Conservation (phyloP, 1,284 basidiomycete genomes). For the Xerocomus tenax region DNA sequence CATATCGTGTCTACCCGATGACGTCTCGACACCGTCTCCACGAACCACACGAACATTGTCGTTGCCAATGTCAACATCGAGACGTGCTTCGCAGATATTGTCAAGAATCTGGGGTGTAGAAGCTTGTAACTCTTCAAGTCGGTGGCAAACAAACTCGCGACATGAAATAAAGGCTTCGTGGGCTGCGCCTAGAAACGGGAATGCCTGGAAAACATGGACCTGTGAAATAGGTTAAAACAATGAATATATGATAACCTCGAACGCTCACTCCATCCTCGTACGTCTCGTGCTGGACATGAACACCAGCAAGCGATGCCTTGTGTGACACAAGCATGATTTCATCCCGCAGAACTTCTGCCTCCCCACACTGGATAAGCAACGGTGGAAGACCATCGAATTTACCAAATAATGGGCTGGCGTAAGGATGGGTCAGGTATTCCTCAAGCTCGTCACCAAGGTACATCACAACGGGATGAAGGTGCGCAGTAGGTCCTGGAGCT, state of each 20-base stretch:
- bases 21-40: conserved; percentile 54
- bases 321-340: conserved; percentile 90
- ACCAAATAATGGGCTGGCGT: conserved; percentile 93
- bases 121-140: conserved; percentile 45
- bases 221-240: conserved; percentile 24
- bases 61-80: conserved; percentile 61
- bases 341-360: conserved; percentile 88
- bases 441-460: conserved; percentile 85
- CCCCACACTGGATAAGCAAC: conserved; percentile 86
- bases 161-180: conserved; percentile 70
- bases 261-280: conserved; percentile 84
- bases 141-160: conserved; percentile 61
- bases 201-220: conserved; percentile 88
- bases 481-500: conserved; percentile 65
- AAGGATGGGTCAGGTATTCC: conserved; percentile 88
- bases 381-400: conserved; percentile 83
- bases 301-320: conserved; percentile 84
- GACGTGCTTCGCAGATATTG: conserved; percentile 44
- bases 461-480: conserved; percentile 87
- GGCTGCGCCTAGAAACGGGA: conserved; percentile 72
- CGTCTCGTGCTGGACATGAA: conserved; percentile 83
- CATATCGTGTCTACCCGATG: conserved; percentile 33
- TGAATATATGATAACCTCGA: background rate
- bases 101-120: conserved; percentile 45
- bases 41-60: conserved; percentile 54